Evolutionary conservation across 495 filamentous ascomycete genomes (phyloP).

Genomic region (Tuber microsphaerosporum): DNA sequence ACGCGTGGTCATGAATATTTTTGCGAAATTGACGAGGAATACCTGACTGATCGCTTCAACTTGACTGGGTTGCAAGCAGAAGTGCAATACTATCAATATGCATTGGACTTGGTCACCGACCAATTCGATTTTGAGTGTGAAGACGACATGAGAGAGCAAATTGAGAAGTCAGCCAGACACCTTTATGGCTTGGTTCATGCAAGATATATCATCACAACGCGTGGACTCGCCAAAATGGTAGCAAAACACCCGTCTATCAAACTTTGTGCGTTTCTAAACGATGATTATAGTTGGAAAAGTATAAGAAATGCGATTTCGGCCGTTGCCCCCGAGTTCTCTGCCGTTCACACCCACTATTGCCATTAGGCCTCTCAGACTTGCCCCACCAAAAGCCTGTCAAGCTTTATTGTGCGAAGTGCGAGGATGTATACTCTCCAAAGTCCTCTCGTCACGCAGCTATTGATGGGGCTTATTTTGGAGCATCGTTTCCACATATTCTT

Average conservation of each 20-base stretch:
- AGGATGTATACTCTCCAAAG: constrained; percentile 98
- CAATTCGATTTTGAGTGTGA: constrained; percentile 99
- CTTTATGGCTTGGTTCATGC: constrained; percentile 96
- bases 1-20: constrained; percentile 98
- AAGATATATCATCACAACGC: constrained; percentile 91
- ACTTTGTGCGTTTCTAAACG: constrained; percentile 19
- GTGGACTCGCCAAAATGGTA: constrained; percentile 95
- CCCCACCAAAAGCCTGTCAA: constrained; percentile 81
- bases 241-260: constrained; percentile 24
- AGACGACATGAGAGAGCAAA: constrained; percentile 94
- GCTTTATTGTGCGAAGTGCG: constrained; percentile 92
- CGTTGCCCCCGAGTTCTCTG: constrained; percentile 96
- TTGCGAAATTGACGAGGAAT: constrained; percentile 99
- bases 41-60: constrained; percentile 97
- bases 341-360: constrained; percentile 80
- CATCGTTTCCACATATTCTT: constrained; percentile 96
- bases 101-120: constrained; percentile 97
- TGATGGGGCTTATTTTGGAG: constrained; percentile 96
- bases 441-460: constrained; percentile 90
- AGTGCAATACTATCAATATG: constrained; percentile 98
- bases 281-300: constrained; percentile 76
- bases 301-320: constrained; percentile 95
- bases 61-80: constrained; percentile 94
- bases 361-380: constrained; percentile 84
- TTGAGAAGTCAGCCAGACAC: constrained; percentile 94